A percentile compares a stretch with the other conserved stretches of the same genome.
Conservation (phyloP, 1,284 basidiomycete species). For the Termitomyces sp. region DNA sequence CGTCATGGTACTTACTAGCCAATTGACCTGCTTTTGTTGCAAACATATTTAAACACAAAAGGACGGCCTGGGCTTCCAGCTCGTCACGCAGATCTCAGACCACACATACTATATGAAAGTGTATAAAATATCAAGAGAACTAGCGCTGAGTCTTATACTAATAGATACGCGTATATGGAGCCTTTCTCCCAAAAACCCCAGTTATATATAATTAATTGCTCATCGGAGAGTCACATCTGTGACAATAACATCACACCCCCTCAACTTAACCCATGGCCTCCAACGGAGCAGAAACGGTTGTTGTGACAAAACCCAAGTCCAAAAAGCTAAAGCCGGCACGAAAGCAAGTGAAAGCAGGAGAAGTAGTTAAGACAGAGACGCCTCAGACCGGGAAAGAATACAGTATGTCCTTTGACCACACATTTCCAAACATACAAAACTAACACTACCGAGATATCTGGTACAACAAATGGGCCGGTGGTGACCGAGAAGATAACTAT, state of each 20-base stretch:
- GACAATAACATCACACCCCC: constrained; percentile 5
- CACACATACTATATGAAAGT: not conserved
- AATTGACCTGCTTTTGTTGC: not conserved
- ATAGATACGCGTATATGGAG: not conserved
- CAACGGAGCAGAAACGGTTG: constrained; percentile 19
- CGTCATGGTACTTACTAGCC: not conserved
- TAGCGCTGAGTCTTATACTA: no score
- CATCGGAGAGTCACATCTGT: constrained; percentile 3
- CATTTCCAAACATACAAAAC: not conserved
- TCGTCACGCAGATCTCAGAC: not conserved
- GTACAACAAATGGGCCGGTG: constrained; percentile 99
- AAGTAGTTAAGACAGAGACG: constrained; percentile 84
- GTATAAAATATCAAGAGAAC: not conserved
- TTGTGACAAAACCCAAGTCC: constrained; percentile 17
- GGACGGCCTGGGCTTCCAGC: no score
- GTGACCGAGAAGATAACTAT: constrained; percentile 90
- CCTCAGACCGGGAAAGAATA: constrained; percentile 93
- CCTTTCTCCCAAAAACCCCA: no score
- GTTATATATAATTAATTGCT: no score
- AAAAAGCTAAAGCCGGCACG: constrained; percentile 79
- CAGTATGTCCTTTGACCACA: constrained; percentile 52
- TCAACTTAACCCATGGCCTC: constrained; percentile 19
- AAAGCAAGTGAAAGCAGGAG: constrained; percentile 86
- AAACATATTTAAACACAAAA: not conserved
- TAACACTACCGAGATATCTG: constrained; percentile 70